Percentiles rank a stretch among this genome's conserved stretches.
Evolutionary conservation across 2,329 filamentous ascomycete species (phyloP).

Genomic region (Ceratocystis smalleyi): DNA sequence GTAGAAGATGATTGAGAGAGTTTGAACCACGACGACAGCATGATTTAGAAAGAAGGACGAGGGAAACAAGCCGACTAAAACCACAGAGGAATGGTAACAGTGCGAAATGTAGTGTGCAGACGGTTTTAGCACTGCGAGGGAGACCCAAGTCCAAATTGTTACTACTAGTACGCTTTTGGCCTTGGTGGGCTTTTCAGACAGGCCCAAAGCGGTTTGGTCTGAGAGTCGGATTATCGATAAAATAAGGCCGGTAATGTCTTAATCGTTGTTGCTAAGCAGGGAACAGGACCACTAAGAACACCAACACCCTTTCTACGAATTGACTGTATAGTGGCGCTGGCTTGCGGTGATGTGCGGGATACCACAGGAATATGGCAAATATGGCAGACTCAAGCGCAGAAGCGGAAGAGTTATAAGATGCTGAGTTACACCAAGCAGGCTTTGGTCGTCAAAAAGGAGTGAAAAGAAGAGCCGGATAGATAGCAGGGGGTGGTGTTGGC

Average conservation of each 20-base stretch:
- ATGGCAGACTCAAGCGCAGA: background rate
- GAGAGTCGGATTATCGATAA: conserved; percentile 5
- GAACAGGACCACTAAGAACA: background rate
- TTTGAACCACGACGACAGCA: conserved; percentile 8
- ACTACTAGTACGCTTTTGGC: conserved; percentile 11
- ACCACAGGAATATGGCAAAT: background rate
- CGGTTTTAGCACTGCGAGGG: background rate
- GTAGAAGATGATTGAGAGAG: conserved; percentile 3
- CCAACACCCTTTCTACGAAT: background rate
- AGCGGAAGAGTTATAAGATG: background rate
- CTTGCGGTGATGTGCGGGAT: background rate
- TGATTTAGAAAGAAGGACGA: conserved; percentile 8
- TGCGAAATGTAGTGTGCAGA: background rate
- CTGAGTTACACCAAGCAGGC: background rate
- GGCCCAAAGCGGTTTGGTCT: background rate
- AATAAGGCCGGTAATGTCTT: conserved; percentile 4
- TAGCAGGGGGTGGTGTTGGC: background rate
- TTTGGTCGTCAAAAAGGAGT: background rate
- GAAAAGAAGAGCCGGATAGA: background rate
- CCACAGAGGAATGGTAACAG: conserved; percentile 9
- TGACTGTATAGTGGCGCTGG: background rate
- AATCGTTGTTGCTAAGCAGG: conserved; percentile 1
- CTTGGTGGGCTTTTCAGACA: conserved; percentile 7
- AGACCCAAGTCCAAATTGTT: background rate
- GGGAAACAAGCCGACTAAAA: conserved; percentile 6